Base-by-base conservation (phyloP, 2,329 filamentous ascomycete genomes). In the Colletotrichum caudatum region DNA sequence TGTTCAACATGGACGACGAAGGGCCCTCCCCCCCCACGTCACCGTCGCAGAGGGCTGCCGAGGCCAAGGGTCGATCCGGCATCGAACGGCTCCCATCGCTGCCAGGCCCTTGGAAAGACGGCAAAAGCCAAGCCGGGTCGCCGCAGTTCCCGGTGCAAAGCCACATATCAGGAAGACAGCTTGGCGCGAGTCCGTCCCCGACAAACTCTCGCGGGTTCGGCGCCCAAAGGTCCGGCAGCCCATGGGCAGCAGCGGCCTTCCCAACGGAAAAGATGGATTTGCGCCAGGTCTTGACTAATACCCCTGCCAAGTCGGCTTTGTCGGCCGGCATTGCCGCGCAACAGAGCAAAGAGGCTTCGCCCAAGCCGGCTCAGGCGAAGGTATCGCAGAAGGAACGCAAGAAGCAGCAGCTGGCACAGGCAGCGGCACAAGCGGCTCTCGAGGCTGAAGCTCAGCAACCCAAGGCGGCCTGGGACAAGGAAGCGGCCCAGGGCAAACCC, bases 1-100 rank as follows among this genome's bases (percentile, higher is more conserved):
- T 97, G 80, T 98, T 98, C 78, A 90, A 94, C 74, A 98, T 98
- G 94, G 95, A 97, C 70, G 94, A 97, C 48, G 94, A 94, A 54
- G 87, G 86, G 12, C 74, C 76, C 0, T 76, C 79, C 60, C 79
- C 81, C 3, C 60, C 65, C 11, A 16, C 64, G 4, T 72, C 68
- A 1, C 74, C 73, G 18, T 53, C 41, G 14, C 71, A 71, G 35
- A 65, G 44, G 44, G 58, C 62, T 60, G 51, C 56, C 6, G 58
- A 63, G 23, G 50, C n/a, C 41, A 71, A 60, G 57, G 29, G 33
- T 48, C 60, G 50, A 39, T 46, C 56, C 11, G 65, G 48, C 50
- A n/a, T 41, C 23, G 67, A 71, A 29, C 48, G 51, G 33, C 64
- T 81, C 0, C 73, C 78, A 26, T 67, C 77, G 1, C 74, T 81